Evolutionary conservation across 2,329 filamentous ascomycete genomes (phyloP).

Genomic region (Fusarium zealandicum): DNA sequence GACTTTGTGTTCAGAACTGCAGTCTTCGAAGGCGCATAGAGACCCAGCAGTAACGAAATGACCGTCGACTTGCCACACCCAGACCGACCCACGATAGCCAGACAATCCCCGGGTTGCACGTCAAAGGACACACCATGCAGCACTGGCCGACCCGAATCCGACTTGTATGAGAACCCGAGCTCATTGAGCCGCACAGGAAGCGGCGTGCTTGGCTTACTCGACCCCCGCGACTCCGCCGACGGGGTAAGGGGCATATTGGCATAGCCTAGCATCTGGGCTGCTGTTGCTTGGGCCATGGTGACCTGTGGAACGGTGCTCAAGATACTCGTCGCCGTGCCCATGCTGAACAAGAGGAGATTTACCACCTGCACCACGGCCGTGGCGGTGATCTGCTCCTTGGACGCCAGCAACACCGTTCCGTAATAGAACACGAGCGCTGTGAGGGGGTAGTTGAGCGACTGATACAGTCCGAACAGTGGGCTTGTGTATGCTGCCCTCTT

Average conservation of each 20-base stretch:
- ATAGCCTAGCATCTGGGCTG: conserved; percentile 74
- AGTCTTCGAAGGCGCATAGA: conserved; percentile 61
- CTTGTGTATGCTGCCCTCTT: conserved; percentile 73
- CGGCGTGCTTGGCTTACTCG: conserved; percentile 35
- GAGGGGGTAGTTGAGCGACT: conserved; percentile 74
- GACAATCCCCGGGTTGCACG: conserved; percentile 69
- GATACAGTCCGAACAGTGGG: conserved; percentile 77
- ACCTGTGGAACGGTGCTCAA: conserved; percentile 82
- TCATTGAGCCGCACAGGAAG: conserved; percentile 58
- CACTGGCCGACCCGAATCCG: conserved; percentile 58
- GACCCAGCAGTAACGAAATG: conserved; percentile 73
- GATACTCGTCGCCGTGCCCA: conserved; percentile 74
- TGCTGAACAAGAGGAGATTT: conserved; percentile 83
- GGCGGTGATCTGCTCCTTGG: conserved; percentile 56
- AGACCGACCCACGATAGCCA: conserved; percentile 82
- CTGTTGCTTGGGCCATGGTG: conserved; percentile 74
- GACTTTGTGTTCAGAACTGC: conserved; percentile 6
- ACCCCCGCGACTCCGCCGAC: conserved; percentile 66
- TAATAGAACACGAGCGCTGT: conserved; percentile 87
- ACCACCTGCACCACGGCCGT: conserved; percentile 75
- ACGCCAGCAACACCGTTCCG: conserved; percentile 69
- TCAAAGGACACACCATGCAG: conserved; percentile 71
- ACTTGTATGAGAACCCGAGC: conserved; percentile 76
- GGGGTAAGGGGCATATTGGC: conserved; percentile 62
- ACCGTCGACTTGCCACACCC: conserved; percentile 94